Evolutionary conservation across 192 early-diverging fungal genomes (phyloP), one percentile per base, ranked within the genome.

Genomic region (Lobosporangium transversale): DNA sequence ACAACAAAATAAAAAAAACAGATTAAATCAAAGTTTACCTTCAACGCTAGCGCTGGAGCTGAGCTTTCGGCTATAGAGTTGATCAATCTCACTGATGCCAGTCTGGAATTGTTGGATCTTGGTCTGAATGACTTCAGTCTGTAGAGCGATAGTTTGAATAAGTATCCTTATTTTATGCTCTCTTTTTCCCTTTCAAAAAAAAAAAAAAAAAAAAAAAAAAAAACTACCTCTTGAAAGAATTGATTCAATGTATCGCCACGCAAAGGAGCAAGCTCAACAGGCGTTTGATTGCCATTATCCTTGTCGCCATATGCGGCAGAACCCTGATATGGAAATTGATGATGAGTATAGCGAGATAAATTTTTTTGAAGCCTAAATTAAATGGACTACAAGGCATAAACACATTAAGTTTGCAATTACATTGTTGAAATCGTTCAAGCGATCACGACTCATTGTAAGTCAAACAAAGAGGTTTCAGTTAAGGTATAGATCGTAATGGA

Each of bases 81-180:
- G 73, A 20, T 76, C 73, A 12, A 76, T 43, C 24, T 76, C 73
- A 47, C 48, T 67, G 64, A 76, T 67, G 31, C 44, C 58, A 32
- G 53, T 1, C 37, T 76, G 73, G 59, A 76, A 76, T 53, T 62
- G 65, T n/a, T 67, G 73, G 24, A 76, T 76, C 53, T 76, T 76
- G 23, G 58, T 33, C 0, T 66, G 66, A 31, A 76, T 76, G 20
- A 76, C 73, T 40, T 76, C 73, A 51, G 73, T 76, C 73, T 76
- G 42, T 4, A 48, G 20, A 33, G 53, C 14, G 32, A n/a, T n/a
- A n/a, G n/a, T n/a, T n/a, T n/a, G n/a, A n/a, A n/a, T n/a, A n/a
- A n/a, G n/a, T n/a, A n/a, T n/a, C n/a, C n/a, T n/a, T n/a, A n/a
- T n/a, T n/a, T n/a, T n/a, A n/a, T n/a, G n/a, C n/a, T n/a, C n/a